Evolutionary conservation across 192 early-diverging fungal genomes (phyloP).

Genomic region (Lobosporangium transversale): DNA sequence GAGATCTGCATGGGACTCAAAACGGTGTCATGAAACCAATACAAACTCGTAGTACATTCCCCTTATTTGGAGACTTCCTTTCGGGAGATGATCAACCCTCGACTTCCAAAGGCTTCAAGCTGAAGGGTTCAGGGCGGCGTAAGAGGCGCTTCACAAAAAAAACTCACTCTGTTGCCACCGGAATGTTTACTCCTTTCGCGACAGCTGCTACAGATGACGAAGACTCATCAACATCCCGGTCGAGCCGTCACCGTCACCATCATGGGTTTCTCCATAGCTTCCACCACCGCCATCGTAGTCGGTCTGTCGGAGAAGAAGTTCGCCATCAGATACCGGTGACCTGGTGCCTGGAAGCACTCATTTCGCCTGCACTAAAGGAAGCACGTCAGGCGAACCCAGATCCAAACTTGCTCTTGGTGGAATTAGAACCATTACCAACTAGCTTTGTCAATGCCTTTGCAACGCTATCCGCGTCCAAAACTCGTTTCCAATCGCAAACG

Average conservation of each 20-base stretch:
- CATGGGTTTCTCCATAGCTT: conserved; percentile 4
- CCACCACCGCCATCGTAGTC: conserved; percentile 22
- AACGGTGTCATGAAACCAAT: conserved; percentile 2
- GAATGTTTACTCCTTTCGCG: not conserved
- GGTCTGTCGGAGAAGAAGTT: conserved; percentile 16
- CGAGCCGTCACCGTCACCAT: not conserved
- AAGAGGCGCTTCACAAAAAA: conserved; percentile 33
- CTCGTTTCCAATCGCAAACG: not conserved
- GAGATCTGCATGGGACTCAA: not conserved
- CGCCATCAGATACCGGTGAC: not conserved
- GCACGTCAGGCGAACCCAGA: conserved; percentile 17
- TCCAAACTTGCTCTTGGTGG: conserved; percentile 18
- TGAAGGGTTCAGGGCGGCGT: conserved; percentile 20
- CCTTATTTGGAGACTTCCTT: conserved; percentile 23
- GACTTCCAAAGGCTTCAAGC: conserved; percentile 1
- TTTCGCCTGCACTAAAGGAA: conserved; percentile 22
- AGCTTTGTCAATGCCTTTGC: conserved; percentile 15
- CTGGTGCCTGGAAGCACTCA: not conserved
- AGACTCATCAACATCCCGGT: conserved; percentile 21
- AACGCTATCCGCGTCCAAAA: conserved; percentile 3
- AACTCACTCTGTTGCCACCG: conserved; percentile 1
- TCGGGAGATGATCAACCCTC: conserved; percentile 46
- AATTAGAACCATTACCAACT: conserved; percentile 21
- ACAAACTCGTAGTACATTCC: conserved; percentile 13
- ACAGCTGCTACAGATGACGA: conserved; percentile 32